Evolutionary conservation across 2,329 filamentous ascomycete genomes (phyloP), one percentile per base, ranked within the genome.

Genomic region (Penicillium sp.): DNA sequence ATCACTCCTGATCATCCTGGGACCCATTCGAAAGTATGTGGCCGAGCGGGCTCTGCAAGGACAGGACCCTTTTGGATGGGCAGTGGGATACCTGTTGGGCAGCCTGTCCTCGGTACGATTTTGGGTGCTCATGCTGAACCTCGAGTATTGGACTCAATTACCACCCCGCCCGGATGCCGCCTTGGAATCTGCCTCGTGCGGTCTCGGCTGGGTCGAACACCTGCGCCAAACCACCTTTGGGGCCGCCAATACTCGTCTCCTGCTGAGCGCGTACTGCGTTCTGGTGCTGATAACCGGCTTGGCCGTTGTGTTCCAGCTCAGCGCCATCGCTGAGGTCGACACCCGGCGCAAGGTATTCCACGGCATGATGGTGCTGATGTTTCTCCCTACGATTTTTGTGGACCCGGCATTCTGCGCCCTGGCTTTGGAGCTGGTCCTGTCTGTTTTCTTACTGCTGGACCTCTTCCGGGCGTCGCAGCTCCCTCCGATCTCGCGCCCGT

Each of bases 341-440:
- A 98, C 93, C 1, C 80, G 93, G 34, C 82, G 93, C 35, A 98
- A 98, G 66, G 87, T 97, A 16, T 98, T 98, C 64, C 93, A 98
- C 65, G 94, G 94, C 53, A 95, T 91, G 77, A 97, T 97, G 86
- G 91, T 97, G 6, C 81, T 82, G 40, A 96, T 98, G 87, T 83
- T 98, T 40, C 75, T 97, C 2, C 90, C 93, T 0, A 81, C 87
- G 1, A 86, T 84, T 2, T 96, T 82, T 60, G 71, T 97, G 48
- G 93, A 98, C 63, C 91, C 93, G 1, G 76, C 83, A 27, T 97
- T 87, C 64, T 82, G 83, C 34, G 80, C 86, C 1, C 73, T 98
- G 9, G 87, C 89, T 0, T 74, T 97, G n/a, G 75, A 77, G 0
- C 70, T 96, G 20, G 80, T 89, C 17, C 77, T 98, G 23, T 82